Evolutionary conservation across 78 protist genomes (phyloP), one percentile per base, ranked within the genome.

Genomic region (Dictyostelium purpureum): DNA sequence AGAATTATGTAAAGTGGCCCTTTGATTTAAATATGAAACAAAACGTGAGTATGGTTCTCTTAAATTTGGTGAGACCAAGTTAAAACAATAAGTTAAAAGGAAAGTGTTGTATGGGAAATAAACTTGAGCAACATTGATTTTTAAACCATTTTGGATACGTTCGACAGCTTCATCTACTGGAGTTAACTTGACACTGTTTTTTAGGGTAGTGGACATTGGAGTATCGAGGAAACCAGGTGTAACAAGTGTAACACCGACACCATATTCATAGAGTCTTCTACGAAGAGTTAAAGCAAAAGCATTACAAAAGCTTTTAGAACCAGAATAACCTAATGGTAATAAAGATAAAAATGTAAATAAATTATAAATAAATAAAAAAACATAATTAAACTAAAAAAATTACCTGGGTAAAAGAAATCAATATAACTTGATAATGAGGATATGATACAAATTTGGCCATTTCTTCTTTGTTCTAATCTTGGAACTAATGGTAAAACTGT

Each of bases 221-320:
- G 56, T 42, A 6, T 26, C 57, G 52, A 79, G 76, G 19, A 59
- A 79, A 2, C 73, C 88, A 63, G 88, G 88, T 1, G 69, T 35
- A 40, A 79, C 2, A 42, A 79, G 47, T 7, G 88, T 57, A 14
- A 57, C 73, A 45, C 88, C 88, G 43, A 79, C 69, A 31, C 88
- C 88, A 79, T 47, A 61, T 3, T 33, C 38, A 7, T 5, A 10
- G 35, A 79, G 40, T 42, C 65, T 67, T 7, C 63, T 66, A 21
- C 88, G 16, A 9, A 79, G 37, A 47, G 75, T 59, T 7, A 47
- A 28, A 18, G 67, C 70, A 65, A 28, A 79, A 31, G 57, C n/a
- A 19, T 24, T 33, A 7, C 40, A 26, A 40, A 26, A 79, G 4
- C 28, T 11, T 67, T 79, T 79, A 4, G 61, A 24, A 6, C 49